Conservation (phyloP, 2,329 filamentous ascomycete species). For the Colletotrichum sp. region DNA sequence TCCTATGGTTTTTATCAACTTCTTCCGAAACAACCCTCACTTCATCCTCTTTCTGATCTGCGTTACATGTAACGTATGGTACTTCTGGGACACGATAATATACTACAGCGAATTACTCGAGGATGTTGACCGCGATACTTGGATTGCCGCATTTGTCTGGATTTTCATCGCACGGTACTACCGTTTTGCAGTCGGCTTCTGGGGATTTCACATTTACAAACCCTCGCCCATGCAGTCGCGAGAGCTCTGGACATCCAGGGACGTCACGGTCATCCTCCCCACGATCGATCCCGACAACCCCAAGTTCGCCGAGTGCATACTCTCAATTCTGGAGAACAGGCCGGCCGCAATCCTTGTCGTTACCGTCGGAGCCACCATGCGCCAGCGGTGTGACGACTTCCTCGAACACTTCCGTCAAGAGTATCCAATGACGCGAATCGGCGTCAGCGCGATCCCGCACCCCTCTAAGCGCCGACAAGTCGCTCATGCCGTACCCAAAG, state of each 20-base stretch:
- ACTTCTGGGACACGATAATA: neutral
- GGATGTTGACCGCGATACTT: neutral
- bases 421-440: slow-evolving; percentile 25
- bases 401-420: slow-evolving; percentile 2
- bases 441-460: slow-evolving; percentile 32
- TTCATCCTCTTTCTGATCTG: neutral
- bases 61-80: neutral
- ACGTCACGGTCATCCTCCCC: slow-evolving; percentile 57
- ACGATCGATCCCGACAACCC: slow-evolving; percentile 49
- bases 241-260: slow-evolving; percentile 35
- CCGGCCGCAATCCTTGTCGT: slow-evolving; percentile 48
- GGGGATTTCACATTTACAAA: slow-evolving; percentile 36
- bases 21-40: neutral
- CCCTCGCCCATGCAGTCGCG: slow-evolving; percentile 30
- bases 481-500: slow-evolving; percentile 37
- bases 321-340: slow-evolving; percentile 40
- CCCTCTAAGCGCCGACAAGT: slow-evolving; percentile 57
- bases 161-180: neutral
- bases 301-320: slow-evolving; percentile 47
- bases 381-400: neutral
- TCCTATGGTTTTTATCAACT: neutral
- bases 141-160: neutral
- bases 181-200: neutral
- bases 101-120: neutral
- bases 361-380: slow-evolving; percentile 39